phyloP scores from a whole-genome alignment of 805 yeast species.

The Monosporozyma siamensis region DNA sequence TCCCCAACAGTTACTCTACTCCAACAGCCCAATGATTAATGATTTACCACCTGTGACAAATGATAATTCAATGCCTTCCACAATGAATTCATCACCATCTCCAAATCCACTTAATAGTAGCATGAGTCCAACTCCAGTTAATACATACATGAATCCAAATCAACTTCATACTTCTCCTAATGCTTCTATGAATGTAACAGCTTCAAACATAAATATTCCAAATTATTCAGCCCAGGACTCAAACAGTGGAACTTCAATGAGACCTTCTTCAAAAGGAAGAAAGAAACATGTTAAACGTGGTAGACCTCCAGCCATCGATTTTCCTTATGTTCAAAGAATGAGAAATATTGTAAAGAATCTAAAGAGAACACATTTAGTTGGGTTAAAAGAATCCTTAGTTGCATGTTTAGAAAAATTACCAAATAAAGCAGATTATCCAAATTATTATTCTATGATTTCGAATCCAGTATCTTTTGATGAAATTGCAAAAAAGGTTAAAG shows the following conservation, averaged over 20 bases:
- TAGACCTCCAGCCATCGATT: slow-evolving; percentile 30
- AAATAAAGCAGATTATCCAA: slow-evolving; percentile 35
- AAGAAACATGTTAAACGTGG: slow-evolving; percentile 28
- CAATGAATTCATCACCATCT: background rate
- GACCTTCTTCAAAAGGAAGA: background rate
- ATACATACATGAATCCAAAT: background rate
- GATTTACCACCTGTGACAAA: background rate
- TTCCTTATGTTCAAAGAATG: slow-evolving; percentile 73
- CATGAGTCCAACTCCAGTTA: background rate
- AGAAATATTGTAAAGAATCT: slow-evolving; percentile 75
- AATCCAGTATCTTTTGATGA: slow-evolving; percentile 63
- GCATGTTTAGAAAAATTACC: slow-evolving; percentile 75
- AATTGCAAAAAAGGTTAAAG: slow-evolving; percentile 74
- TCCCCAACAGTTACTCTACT: background rate
- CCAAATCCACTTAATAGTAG: background rate
- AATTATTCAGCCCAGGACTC: background rate
- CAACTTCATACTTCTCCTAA: background rate
- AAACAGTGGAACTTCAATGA: background rate
- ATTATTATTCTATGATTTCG: slow-evolving; percentile 40
- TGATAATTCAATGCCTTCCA: background rate
- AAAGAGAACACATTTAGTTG: slow-evolving; percentile 57
- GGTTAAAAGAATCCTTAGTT: slow-evolving; percentile 43
- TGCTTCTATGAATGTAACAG: background rate
- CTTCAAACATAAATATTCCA: background rate
- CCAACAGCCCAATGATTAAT: background rate